Evolutionary conservation across 225 moss, liverwort and hornwort species (phyloP), one percentile per base, ranked within the genome.

Genomic region (Pseudoscleropodium purum): DNA sequence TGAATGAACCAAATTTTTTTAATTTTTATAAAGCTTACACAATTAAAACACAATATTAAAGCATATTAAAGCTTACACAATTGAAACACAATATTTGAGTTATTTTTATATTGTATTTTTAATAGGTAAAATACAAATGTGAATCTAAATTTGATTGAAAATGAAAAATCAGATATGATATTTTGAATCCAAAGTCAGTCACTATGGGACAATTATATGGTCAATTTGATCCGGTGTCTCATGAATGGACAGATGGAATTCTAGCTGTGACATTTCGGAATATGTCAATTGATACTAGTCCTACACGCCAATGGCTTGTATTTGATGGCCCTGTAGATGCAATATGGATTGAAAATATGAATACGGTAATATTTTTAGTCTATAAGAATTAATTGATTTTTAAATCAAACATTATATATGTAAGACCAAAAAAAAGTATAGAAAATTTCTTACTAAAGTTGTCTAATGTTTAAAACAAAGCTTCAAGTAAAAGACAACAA

Each of bases 71-170:
- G 4, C 15, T n/a, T n/a, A 16, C 1, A 10, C 10, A 16, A 26
- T 37, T 37, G 56, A 26, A 25, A 15, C 26, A 5, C 2, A 37
- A 25, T 26, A 37, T 37, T 77, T 25, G 24, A 15, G 3, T 37
- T 2, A 1, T 20, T 54, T 52, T 2, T 14, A 45, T 2, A 23
- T 2, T 14, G 19, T 2, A 36, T 23, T 77, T 77, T 36, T 5
- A 34, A 1, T 23, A 23, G 13, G 34, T 33, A 3, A 36, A 54
- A 5, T 10, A n/a, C 2, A 3, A 6, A 4, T 16, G 5, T 0
- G 0, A 6, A 27, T 54, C 6, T 57, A 57, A 57, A 57, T 79
- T 36, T 37, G 25, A 56, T 25, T 54, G 24, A 25, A 78, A 78
- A 25, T n/a, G 17, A 37, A 37, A n/a, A 79, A 57, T 6, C 27